Evolutionary conservation across 23 red algal species (phyloP), one percentile per base, ranked within the genome.

Genomic region (Gracilaria caudata): DNA sequence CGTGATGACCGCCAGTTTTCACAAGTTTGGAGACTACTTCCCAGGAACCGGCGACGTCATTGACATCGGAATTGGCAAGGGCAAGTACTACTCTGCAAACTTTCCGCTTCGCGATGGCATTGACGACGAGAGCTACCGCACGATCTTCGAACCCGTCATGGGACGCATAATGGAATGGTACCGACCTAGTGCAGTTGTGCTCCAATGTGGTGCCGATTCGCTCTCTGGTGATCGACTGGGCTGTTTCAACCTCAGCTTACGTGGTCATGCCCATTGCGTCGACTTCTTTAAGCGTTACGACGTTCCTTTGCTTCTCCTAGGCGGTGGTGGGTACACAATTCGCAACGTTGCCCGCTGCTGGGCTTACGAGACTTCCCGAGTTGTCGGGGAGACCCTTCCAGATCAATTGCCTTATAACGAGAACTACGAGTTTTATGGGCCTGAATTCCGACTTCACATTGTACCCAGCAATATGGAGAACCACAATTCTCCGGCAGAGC

Each of bases 1-100:
- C 0, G 96, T 98, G 16, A 98, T 98, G 96, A 98, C 96, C 26
- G 88, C 88, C 38, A 95, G 92, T 37, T 98, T 98, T 82, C 96
- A 98, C 84, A 98, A 95, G 53, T 98, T 95, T 90, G 96, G 96
- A 0, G 92, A 95, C 89, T 98, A 92, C 65, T 98, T 98, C 64
- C 96, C 96, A 5, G 96, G 96, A 25, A 98, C 96, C 3, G 96
- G 96, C n/a, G 87, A 95, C 35, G 88, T 93, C 16, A 77, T 79
- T 73, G 96, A 98, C 68, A 80, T 98, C 34, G 96, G 96, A 28
- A 57, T 86, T 36, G 96, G 89, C 6, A 87, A 82, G 10, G 96
- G 96, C 11, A 81, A 88, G 28, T 64, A 95, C 66, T 98, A 98
- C 83, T 85, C 96, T 4, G 78, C 94, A 49, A 98, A 98, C 64